Evolutionary conservation across 164 flowering plant species (phyloP), one percentile per base, ranked within the genome.

Genomic region (Hamamelis virginiana): DNA sequence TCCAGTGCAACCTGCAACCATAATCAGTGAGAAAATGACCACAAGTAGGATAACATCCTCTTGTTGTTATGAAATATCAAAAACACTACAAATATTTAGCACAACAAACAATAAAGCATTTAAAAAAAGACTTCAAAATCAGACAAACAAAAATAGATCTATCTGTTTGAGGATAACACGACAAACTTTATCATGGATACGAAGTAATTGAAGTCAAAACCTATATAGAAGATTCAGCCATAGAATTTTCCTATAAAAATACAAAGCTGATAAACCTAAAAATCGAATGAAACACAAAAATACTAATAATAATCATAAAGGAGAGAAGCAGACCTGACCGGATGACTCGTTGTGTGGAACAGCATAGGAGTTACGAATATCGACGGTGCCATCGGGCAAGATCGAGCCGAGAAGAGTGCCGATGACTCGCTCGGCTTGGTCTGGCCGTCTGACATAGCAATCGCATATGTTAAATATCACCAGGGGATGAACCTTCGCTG

Each of bases 361-460:
- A 43, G 93, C 96, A 56, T 89, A 96, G 1, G 95, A 93, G 71
- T 96, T 96, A 25, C 94, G 85, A 67, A 96, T 85, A 64, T 93
- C 94, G 16, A 96, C 90, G 52, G 92, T 90, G 19, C 99, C 99
- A 33, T 96, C 98, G 1, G 96, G 84, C 12, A 86, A 75, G 69
- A 93, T 72, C 6, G 95, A 93, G 11, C 99, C 99, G 28, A 96
- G 98, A 6, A 96, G 97, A 46, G 99, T 91, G 5, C 99, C 99
- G 59, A 96, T 89, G 44, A 96, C 97, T 43, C 99, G 81, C 51
- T 90, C 96, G 3, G 98, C 92, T 70, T 84, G 90, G 79, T 93
- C 97, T 1, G 92, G 90, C 0, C 99, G 90, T 65, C 97, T 74
- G n/a, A 93, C 96, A 64, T 76, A 96, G 70, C 88, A 89, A 63